Evolutionary conservation across 1,284 basidiomycete species (phyloP).

Genomic region (Microbotryomycetes sp.): DNA sequence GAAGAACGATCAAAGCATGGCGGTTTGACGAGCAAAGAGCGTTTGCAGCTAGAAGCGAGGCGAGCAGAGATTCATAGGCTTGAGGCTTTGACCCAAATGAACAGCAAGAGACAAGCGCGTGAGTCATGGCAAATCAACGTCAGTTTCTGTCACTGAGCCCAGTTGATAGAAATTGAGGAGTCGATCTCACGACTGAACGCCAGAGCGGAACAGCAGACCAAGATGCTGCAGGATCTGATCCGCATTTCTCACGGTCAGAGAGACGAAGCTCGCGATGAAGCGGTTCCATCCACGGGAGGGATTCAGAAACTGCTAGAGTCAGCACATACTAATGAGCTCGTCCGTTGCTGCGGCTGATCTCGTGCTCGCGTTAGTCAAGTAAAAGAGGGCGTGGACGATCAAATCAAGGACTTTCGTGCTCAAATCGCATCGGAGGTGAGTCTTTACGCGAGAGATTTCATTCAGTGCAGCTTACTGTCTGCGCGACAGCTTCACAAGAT

Average conservation of each 20-base stretch:
- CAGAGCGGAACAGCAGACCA: neutral
- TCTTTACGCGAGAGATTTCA: slow-evolving; percentile 24
- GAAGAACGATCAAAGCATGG: slow-evolving; percentile 1
- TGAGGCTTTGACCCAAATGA: slow-evolving; percentile 1
- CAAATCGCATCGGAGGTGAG: slow-evolving; percentile 25
- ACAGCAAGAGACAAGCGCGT: neutral
- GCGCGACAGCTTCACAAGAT: neutral
- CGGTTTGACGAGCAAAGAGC: slow-evolving; percentile 10
- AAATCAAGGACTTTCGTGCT: slow-evolving; percentile 24
- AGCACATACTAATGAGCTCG: no score
- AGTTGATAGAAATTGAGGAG: neutral
- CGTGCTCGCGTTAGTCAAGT: slow-evolving; percentile 3
- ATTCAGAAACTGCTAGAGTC: slow-evolving; percentile 15
- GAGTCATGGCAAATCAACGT: neutral
- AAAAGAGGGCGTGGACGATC: slow-evolving; percentile 21
- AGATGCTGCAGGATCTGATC: neutral
- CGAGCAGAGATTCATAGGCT: slow-evolving; percentile 15
- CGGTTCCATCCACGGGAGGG: slow-evolving; percentile 1
- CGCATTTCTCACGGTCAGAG: neutral
- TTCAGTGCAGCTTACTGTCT: neutral
- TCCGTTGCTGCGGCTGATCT: neutral
- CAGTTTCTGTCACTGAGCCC: no score
- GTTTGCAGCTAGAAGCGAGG: slow-evolving; percentile 19
- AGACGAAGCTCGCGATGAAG: neutral
- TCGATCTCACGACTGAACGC: neutral